These are phyloP conservation scores for Blepharisma undulans DNA, from an alignment of 169 alveolate genomes.

Conservation along the genomic window DNA sequence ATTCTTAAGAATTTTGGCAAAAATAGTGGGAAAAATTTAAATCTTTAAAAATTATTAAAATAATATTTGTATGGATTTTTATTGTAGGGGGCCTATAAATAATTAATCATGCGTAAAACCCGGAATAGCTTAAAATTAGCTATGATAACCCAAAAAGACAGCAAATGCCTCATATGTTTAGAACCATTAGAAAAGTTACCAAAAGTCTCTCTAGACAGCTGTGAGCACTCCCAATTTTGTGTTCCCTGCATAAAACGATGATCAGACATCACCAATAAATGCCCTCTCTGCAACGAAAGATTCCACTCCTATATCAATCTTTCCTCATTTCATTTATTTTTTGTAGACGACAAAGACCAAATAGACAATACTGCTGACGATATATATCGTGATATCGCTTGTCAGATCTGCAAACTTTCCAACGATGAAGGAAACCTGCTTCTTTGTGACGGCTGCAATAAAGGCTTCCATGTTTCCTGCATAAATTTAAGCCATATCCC, in stretches of 20 bases:
- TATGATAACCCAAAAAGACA: background rate
- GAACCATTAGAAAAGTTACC: background rate
- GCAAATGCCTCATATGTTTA: background rate
- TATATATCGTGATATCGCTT: background rate
- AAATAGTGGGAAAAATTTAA: background rate
- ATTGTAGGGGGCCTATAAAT: background rate
- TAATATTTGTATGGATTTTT: background rate
- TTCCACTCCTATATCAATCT: background rate
- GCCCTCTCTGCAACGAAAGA: constrained; percentile 4
- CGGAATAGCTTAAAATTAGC: background rate
- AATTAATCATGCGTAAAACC: background rate
- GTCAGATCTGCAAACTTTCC: background rate
- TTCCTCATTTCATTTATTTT: background rate
- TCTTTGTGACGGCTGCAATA: background rate
- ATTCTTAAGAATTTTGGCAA: background rate
- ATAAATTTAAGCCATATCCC: background rate
- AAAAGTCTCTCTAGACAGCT: background rate
- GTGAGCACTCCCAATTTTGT: background rate
- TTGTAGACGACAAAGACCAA: background rate
- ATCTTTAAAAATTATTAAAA: too few relatives aligned
- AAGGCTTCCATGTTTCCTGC: background rate
- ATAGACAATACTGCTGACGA: background rate
- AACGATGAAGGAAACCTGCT: background rate
- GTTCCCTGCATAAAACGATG: background rate
- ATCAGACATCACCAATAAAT: background rate